Evolutionary conservation across 345 rosid genomes (phyloP), one percentile per base, ranked within the genome.

Genomic region (Diplotaxis tenuifolia): DNA sequence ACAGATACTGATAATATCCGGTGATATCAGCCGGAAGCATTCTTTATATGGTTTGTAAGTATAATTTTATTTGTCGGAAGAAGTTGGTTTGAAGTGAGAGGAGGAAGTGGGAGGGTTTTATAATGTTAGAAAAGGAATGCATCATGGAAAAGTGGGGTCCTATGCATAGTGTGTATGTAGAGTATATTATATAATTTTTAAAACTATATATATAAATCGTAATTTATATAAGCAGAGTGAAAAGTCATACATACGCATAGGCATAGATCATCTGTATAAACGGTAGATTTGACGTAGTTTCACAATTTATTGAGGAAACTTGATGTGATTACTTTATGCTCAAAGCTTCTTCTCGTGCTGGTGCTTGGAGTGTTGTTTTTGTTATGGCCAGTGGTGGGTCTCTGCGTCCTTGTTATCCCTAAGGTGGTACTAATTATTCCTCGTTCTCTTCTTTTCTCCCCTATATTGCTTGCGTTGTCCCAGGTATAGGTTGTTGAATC

Each of bases 21-120:
- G 61, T 55, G 65, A 70, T 4, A 55, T 70, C 79, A 3, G 67
- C 54, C 14, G 79, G 79, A 23, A 62, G 31, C 79, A 76, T 76
- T 27, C 40, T 36, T 16, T 4, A 25, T 61, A 62, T 68, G 40
- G 64, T 53, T 52, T 27, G 21, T 20, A 28, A 23, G 28, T 56
- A 9, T 11, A 21, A 4, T 47, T 47, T 47, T 18, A 3, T 50
- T 15, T 52, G 23, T 40, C 25, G n/a, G 72, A 57, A 47, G 72
- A 62, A 22, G 53, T 32, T 71, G 9, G 68, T 34, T 73, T 74
- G 72, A 66, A 31, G 59, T 45, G 16, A 60, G 60, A 62, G 22
- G 65, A 63, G 16, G 52, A 56, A 15, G 50, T 65, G 7, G 70
- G 15, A 53, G 52, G 65, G 65, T 63, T 76, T 69, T 76, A 70